Conservation (phyloP, 345 rosid species). For the Isatis tinctoria region DNA sequence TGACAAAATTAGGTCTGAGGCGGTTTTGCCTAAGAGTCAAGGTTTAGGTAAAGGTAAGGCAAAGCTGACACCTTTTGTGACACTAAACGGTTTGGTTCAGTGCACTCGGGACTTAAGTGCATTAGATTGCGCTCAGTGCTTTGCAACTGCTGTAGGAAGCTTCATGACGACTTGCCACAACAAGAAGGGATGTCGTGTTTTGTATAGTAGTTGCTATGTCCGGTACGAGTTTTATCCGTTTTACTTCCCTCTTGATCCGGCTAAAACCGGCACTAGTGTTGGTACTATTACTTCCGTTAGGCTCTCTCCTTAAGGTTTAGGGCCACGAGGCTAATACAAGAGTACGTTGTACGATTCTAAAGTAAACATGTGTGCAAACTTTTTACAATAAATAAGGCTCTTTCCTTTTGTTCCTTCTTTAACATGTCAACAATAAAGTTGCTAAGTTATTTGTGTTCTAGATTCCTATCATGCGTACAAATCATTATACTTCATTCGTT, state of each 20-base stretch:
- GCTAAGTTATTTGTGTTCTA: not conserved
- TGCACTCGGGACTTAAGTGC: slow-evolving; percentile 61
- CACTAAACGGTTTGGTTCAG: slow-evolving; percentile 63
- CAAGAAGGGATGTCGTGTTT: slow-evolving; percentile 59
- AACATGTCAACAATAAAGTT: not conserved
- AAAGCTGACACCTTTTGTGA: slow-evolving; percentile 45
- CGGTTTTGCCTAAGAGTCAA: slow-evolving; percentile 39
- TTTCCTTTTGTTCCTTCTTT: not conserved
- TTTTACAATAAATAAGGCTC: not conserved
- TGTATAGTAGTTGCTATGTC: slow-evolving; percentile 66
- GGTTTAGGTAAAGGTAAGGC: slow-evolving; percentile 65
- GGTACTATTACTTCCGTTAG: slow-evolving; percentile 18
- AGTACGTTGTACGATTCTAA: not conserved
- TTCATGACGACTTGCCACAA: slow-evolving; percentile 46
- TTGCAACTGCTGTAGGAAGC: slow-evolving; percentile 55
- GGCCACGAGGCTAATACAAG: not conserved
- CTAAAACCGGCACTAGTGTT: slow-evolving; percentile 16
- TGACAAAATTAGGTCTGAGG: slow-evolving; percentile 48
- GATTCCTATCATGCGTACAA: not conserved
- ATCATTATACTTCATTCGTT: not conserved
- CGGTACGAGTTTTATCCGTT: slow-evolving; percentile 82
- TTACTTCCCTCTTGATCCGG: slow-evolving; percentile 58
- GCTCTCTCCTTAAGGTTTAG: slow-evolving; percentile 36
- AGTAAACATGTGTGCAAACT: not conserved
- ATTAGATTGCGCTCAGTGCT: slow-evolving; percentile 66